Conservation (phyloP, 2,329 filamentous ascomycete genomes). For the Venturia pyrina region DNA sequence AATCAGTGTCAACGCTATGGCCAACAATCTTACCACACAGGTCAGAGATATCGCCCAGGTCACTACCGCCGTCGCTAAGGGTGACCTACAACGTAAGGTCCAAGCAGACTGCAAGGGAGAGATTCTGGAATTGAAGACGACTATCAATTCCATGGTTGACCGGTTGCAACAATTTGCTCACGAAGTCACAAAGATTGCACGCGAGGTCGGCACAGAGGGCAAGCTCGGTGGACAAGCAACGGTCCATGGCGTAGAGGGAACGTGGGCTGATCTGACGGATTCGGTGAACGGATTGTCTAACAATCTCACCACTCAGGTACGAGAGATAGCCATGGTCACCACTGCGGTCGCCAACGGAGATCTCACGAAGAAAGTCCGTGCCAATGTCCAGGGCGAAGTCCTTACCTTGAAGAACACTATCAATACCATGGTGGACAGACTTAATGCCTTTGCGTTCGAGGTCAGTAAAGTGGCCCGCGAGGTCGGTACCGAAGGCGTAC, state of each 20-base stretch:
- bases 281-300: slow-evolving; percentile 46
- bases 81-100: slow-evolving; percentile 42
- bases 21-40: slow-evolving; percentile 42
- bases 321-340: slow-evolving; percentile 44
- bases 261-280: slow-evolving; percentile 44
- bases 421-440: slow-evolving; percentile 57
- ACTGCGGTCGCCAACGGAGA: slow-evolving; percentile 43
- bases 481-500: slow-evolving; percentile 53
- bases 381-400: slow-evolving; percentile 43
- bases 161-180: slow-evolving; percentile 43
- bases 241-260: slow-evolving; percentile 43
- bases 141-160: slow-evolving; percentile 45
- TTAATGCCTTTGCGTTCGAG: slow-evolving; percentile 55
- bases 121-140: slow-evolving; percentile 41
- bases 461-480: slow-evolving; percentile 57
- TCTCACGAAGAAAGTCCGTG: slow-evolving; percentile 42
- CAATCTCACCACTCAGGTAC: slow-evolving; percentile 41
- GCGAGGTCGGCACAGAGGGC: slow-evolving; percentile 43
- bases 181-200: slow-evolving; percentile 42
- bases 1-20: slow-evolving; percentile 45
- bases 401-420: slow-evolving; percentile 72
- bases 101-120: slow-evolving; percentile 43
- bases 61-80: slow-evolving; percentile 41
- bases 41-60: slow-evolving; percentile 44
- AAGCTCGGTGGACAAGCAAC: slow-evolving; percentile 42